Conservation (phyloP, 768 basidiomycete species). For the Podaxis sp. region DNA sequence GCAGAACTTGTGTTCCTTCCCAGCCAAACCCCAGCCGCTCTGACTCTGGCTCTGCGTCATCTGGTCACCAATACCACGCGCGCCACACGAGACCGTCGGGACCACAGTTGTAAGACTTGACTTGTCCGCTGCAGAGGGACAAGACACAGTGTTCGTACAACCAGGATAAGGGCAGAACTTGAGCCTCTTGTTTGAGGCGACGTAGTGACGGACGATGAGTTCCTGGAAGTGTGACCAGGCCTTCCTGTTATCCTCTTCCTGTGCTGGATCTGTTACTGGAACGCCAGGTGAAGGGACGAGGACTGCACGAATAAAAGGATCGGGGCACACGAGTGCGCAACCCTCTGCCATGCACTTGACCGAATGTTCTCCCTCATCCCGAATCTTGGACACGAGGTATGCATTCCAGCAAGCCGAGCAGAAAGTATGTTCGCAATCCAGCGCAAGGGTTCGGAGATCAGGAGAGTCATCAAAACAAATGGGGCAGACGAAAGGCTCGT, state of each 20-base stretch:
- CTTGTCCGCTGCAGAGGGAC: slow-evolving; percentile 77
- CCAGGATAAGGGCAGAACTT: slow-evolving; percentile 96
- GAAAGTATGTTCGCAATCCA: slow-evolving; percentile 84
- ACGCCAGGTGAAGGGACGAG: slow-evolving; percentile 39
- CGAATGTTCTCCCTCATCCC: slow-evolving; percentile 72
- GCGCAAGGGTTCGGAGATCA: slow-evolving; percentile 58
- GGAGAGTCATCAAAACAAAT: slow-evolving; percentile 87
- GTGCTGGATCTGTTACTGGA: slow-evolving; percentile 23
- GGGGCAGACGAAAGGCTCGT: slow-evolving; percentile 77
- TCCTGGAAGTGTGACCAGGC: slow-evolving; percentile 77
- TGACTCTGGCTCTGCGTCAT: slow-evolving; percentile 33
- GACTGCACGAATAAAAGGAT: slow-evolving; percentile 57
- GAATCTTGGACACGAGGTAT: slow-evolving; percentile 79
- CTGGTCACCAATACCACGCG: slow-evolving; percentile 43
- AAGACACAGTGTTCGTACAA: slow-evolving; percentile 93
- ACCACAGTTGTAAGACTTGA: slow-evolving; percentile 74
- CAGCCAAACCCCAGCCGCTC: slow-evolving; percentile 27
- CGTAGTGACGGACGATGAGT: slow-evolving; percentile 87
- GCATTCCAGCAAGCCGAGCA: slow-evolving; percentile 84
- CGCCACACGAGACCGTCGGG: slow-evolving; percentile 86
- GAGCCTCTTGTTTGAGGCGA: slow-evolving; percentile 76
- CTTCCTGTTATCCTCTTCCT: slow-evolving; percentile 44
- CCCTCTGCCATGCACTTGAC: slow-evolving; percentile 82
- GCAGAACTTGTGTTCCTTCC: slow-evolving; percentile 80
- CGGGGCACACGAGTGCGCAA: slow-evolving; percentile 65